phyloP scores from a whole-genome alignment of 495 filamentous ascomycete genomes.

The Niebla homalea region DNA sequence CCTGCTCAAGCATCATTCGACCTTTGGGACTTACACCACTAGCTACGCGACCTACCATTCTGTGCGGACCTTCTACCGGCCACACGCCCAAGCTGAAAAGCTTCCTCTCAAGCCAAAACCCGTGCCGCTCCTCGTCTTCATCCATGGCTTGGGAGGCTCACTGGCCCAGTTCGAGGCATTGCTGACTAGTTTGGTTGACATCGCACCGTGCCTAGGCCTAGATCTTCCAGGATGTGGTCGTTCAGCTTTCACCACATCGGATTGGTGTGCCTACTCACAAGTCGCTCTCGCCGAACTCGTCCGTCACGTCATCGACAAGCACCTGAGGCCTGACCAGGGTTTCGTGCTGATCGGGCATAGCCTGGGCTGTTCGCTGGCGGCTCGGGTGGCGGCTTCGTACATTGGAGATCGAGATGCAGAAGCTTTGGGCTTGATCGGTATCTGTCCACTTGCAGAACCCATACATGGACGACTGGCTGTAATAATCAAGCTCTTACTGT shows the following conservation, averaged over 20 bases:
- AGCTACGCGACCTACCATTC: slow-evolving; percentile 55
- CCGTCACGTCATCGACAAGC: slow-evolving; percentile 53
- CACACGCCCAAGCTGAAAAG: slow-evolving; percentile 66
- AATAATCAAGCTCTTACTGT: slow-evolving; percentile 40
- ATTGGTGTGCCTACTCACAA: slow-evolving; percentile 69
- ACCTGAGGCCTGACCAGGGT: slow-evolving; percentile 52
- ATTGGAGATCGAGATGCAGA: slow-evolving; percentile 37
- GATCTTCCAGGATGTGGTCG: slow-evolving; percentile 82
- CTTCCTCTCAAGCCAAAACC: slow-evolving; percentile 58
- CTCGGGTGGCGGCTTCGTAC: slow-evolving; percentile 52
- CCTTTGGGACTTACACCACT: slow-evolving; percentile 57
- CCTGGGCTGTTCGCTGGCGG: slow-evolving; percentile 70
- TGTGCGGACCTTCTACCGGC: slow-evolving; percentile 71
- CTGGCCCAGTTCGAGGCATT: slow-evolving; percentile 76
- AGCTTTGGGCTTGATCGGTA: slow-evolving; percentile 61
- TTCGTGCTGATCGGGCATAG: slow-evolving; percentile 79
- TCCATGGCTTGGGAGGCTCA: slow-evolving; percentile 85
- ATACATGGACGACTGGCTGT: slow-evolving; percentile 36
- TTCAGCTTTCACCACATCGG: slow-evolving; percentile 53
- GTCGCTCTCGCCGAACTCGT: slow-evolving; percentile 65
- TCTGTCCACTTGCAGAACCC: slow-evolving; percentile 61
- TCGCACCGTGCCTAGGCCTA: slow-evolving; percentile 78
- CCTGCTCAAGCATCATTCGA: slow-evolving; percentile 63
- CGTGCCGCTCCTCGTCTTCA: slow-evolving; percentile 75
- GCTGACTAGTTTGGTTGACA: slow-evolving; percentile 66